phyloP scores from a whole-genome alignment of 345 rosid genomes.

The Arabis hirsuta region DNA sequence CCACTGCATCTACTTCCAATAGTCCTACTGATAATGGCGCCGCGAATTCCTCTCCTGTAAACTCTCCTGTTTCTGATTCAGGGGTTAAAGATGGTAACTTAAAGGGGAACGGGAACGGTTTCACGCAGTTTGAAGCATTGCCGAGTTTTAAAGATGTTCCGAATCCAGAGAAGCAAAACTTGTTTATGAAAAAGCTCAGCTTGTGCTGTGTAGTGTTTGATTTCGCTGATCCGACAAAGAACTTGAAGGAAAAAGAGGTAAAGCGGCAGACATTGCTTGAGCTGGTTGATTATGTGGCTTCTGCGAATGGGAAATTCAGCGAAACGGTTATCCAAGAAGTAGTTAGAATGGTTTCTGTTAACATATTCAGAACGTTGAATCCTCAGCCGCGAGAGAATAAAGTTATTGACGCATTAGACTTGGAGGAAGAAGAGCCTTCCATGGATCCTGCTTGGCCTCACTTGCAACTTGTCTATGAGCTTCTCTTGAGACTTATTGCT shows the following conservation, averaged over 20 bases:
- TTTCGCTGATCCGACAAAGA: constrained; percentile 71
- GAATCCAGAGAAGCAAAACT: constrained; percentile 62
- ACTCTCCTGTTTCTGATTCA: constrained; percentile 41
- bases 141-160: constrained; percentile 77
- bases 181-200: constrained; percentile 70
- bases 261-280: constrained; percentile 79
- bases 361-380: constrained; percentile 72
- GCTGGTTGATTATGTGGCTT: constrained; percentile 78
- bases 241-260: constrained; percentile 80
- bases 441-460: constrained; percentile 96
- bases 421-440: constrained; percentile 88
- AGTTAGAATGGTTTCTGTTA: constrained; percentile 65
- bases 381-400: constrained; percentile 72
- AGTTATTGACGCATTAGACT: constrained; percentile 69
- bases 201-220: constrained; percentile 70
- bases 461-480: constrained; percentile 77
- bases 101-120: constrained; percentile 54
- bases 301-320: constrained; percentile 66
- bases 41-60: constrained; percentile 46
- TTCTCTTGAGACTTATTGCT: constrained; percentile 76
- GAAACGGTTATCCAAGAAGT: constrained; percentile 65
- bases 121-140: constrained; percentile 60
- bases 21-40: constrained; percentile 47
- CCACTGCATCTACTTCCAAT: constrained; percentile 51
- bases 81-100: constrained; percentile 40